Conservation (phyloP, 108 stramenopile genomes). For the Stephanodiscus triporus region DNA sequence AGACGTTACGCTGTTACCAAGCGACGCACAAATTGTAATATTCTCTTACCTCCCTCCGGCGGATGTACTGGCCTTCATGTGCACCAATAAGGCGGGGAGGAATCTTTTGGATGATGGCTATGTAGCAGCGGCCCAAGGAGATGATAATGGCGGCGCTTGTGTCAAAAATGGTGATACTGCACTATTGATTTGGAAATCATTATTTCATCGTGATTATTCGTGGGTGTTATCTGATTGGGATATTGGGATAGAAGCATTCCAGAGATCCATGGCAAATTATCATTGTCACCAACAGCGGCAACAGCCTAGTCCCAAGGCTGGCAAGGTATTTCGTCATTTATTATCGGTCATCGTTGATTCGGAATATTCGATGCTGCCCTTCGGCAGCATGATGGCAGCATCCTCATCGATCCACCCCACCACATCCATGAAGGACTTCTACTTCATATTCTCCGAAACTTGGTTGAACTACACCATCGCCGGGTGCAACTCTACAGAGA, state of each 20-base stretch:
- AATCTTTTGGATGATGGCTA: constrained; percentile 29
- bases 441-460: constrained; percentile 71
- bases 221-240: constrained; percentile 73
- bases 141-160: constrained; percentile 32
- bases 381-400: constrained; percentile 8
- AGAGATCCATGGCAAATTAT: constrained; percentile 45
- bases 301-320: constrained; percentile 5
- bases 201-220: constrained; percentile 78
- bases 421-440: constrained; percentile 68
- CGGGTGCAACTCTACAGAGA: constrained; percentile 60
- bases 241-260: constrained; percentile 61
- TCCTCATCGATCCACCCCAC: constrained; percentile 8
- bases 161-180: constrained; percentile 21
- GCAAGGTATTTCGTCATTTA: constrained; percentile 35
- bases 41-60: constrained; percentile 71
- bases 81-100: constrained; percentile 39
- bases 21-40: constrained; percentile 68
- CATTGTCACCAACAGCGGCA: constrained; percentile 3
- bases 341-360: constrained; percentile 13
- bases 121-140: constrained; percentile 23
- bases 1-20: constrained; percentile 49
- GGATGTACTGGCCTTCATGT: constrained; percentile 70
- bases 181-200: constrained; percentile 63
- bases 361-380: not conserved
- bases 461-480: constrained; percentile 79